These are phyloP conservation scores for Haplosporangium sp. DNA, from an alignment of 371 early-diverging fungal genomes.

Conservation along the genomic window DNA sequence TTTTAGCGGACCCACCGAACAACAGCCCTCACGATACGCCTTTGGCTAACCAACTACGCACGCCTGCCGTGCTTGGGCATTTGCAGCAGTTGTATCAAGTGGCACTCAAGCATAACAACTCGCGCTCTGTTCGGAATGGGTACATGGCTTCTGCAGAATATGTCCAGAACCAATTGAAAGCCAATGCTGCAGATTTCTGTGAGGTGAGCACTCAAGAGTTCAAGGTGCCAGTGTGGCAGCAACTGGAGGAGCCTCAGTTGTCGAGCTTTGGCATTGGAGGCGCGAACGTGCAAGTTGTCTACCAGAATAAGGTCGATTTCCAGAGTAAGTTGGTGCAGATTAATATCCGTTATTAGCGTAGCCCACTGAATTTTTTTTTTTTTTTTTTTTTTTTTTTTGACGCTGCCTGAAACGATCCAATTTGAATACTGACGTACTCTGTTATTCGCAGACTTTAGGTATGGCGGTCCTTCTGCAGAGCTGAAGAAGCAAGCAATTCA, in stretches of 20 bases:
- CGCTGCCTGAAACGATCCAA: not conserved
- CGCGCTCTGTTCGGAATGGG: constrained; percentile 56
- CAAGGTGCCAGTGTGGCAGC: constrained; percentile 58
- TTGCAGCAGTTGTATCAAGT: constrained; percentile 55
- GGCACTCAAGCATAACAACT: constrained; percentile 51
- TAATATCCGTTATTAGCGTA: too few species aligned
- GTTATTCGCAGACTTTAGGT: constrained; percentile 47
- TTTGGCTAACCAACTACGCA: constrained; percentile 17
- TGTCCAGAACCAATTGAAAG: constrained; percentile 41
- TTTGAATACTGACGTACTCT: constrained; percentile 1
- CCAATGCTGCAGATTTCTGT: constrained; percentile 42
- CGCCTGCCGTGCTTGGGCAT: constrained; percentile 48
- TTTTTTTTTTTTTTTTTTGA: too few species aligned
- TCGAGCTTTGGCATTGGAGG: constrained; percentile 29
- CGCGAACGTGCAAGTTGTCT: constrained; percentile 15
- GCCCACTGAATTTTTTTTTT: too few species aligned
- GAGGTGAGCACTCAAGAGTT: constrained; percentile 54
- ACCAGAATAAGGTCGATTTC: constrained; percentile 58
- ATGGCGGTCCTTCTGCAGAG: constrained; percentile 52
- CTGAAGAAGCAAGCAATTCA: constrained; percentile 39
- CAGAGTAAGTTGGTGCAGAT: constrained; percentile 46
- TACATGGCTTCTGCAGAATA: constrained; percentile 59
- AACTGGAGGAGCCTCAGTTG: constrained; percentile 48
- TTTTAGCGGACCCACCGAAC: not conserved
- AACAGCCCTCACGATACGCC: constrained; percentile 15